These are phyloP conservation scores for Chrysanthemum lavandulifolium DNA, from an alignment of 129 eudicot species.

Conservation along the genomic window DNA sequence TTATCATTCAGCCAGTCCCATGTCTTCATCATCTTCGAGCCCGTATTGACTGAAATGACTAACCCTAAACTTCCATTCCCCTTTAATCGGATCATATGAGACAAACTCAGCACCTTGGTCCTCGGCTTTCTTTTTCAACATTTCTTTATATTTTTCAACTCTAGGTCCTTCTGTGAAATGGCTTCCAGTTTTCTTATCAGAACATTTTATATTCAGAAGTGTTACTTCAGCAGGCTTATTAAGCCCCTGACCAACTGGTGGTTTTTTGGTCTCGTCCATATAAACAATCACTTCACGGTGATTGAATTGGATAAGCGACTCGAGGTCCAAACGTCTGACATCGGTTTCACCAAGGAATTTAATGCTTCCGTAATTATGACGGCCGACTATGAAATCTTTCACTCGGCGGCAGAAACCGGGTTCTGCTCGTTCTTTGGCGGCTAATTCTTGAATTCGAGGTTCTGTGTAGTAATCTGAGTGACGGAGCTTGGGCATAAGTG, in stretches of 20 bases:
- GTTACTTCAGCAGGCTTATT: conserved; percentile 97
- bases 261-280: conserved; percentile 93
- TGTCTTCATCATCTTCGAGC: conserved; percentile 53
- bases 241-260: conserved; percentile 94
- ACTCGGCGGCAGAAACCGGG: conserved; percentile 87
- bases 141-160: conserved; percentile 80
- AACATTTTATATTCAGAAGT: conserved; percentile 80
- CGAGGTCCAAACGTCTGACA: conserved; percentile 78
- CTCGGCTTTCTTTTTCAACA: conserved; percentile 79
- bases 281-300: conserved; percentile 90
- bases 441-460: conserved; percentile 88
- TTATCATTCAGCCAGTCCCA: conserved; percentile 13
- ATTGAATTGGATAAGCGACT: conserved; percentile 81
- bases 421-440: conserved; percentile 92
- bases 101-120: conserved; percentile 98
- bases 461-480: conserved; percentile 91
- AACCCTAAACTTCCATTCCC: conserved; percentile 96
- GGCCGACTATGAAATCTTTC: conserved; percentile 79
- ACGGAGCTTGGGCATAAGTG: conserved; percentile 94
- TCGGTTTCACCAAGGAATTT: conserved; percentile 92
- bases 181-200: conserved; percentile 74
- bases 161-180: conserved; percentile 73
- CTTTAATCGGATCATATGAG: conserved; percentile 75
- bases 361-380: conserved; percentile 78
- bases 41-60: conserved; percentile 76